Conservation (phyloP, 2,329 filamentous ascomycete genomes). For the Endocalyx cinctus region DNA sequence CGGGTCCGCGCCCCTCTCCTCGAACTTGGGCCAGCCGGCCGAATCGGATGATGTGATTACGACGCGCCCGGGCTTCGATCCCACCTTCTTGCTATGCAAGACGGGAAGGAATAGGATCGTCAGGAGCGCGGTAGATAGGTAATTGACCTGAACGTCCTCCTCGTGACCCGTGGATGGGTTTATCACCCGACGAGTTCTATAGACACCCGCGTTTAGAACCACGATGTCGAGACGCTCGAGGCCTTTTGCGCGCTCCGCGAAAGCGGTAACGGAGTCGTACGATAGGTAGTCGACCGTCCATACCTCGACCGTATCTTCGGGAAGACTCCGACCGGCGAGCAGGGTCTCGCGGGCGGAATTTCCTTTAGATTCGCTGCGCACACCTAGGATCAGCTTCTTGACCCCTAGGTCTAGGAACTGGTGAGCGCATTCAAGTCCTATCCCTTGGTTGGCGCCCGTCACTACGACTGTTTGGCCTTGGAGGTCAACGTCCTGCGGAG, state of each 20-base stretch:
- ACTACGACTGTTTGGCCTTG: conserved; percentile 18
- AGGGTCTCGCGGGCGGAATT: conserved; percentile 1
- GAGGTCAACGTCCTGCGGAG: not conserved
- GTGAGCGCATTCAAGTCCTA: conserved; percentile 27
- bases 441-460: conserved; percentile 28
- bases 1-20: not conserved
- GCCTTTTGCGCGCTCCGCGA: conserved; percentile 25
- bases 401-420: conserved; percentile 26
- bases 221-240: conserved; percentile 33
- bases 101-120: conserved; percentile 41
- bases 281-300: conserved; percentile 36
- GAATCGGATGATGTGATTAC: not conserved
- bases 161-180: conserved; percentile 29
- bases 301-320: conserved; percentile 27
- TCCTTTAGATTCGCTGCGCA: conserved; percentile 26
- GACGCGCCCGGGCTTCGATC: not conserved
- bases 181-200: conserved; percentile 11
- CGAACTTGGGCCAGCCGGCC: not conserved
- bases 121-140: conserved; percentile 44
- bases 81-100: not conserved
- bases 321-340: not conserved
- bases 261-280: conserved; percentile 34
- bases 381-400: conserved; percentile 27
- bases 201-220: conserved; percentile 29
- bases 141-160: conserved; percentile 44